Evolutionary conservation across 352 stramenopile species (phyloP).

Genomic region (Phytophthora cajani): DNA sequence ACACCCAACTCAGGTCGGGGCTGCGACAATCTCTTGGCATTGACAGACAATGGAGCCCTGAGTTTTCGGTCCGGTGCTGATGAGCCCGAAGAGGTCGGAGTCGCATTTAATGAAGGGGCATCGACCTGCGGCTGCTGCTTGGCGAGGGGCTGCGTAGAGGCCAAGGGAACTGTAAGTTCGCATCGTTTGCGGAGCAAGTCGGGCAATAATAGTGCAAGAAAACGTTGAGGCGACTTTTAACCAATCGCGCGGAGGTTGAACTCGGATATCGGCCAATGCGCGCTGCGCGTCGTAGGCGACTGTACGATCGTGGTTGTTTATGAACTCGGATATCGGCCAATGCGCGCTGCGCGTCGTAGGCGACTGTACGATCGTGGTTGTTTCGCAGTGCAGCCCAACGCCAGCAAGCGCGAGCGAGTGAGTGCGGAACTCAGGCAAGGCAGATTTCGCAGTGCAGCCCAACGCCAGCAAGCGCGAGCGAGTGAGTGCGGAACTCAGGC

Average conservation of each 20-base stretch:
- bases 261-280: slow-evolving; percentile 22
- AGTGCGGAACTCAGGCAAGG: slow-evolving; percentile 31
- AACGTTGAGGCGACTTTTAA: slow-evolving; percentile 21
- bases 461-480: slow-evolving; percentile 35
- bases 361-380: slow-evolving; percentile 47
- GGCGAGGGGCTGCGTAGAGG: not conserved
- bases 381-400: slow-evolving; percentile 36
- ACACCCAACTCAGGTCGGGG: slow-evolving; percentile 6
- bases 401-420: slow-evolving; percentile 31
- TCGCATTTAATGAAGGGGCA: not conserved
- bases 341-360: slow-evolving; percentile 9
- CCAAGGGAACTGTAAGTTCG: slow-evolving; percentile 2
- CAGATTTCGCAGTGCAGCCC: slow-evolving; percentile 35
- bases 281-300: slow-evolving; percentile 26
- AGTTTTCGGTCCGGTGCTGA: not conserved
- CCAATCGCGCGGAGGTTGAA: slow-evolving; percentile 27
- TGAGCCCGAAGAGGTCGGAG: not conserved
- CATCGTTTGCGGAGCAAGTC: not conserved
- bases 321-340: slow-evolving; percentile 18
- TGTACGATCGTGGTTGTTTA: slow-evolving; percentile 46
- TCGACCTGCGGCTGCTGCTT: not conserved
- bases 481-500: slow-evolving; percentile 30
- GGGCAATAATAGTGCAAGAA: slow-evolving; percentile 5
- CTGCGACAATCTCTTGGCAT: too few relatives aligned
- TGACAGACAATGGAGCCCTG: slow-evolving; percentile 1